Base-by-base conservation (phyloP, 495 filamentous ascomycete genomes). In the Xylaria curta region DNA sequence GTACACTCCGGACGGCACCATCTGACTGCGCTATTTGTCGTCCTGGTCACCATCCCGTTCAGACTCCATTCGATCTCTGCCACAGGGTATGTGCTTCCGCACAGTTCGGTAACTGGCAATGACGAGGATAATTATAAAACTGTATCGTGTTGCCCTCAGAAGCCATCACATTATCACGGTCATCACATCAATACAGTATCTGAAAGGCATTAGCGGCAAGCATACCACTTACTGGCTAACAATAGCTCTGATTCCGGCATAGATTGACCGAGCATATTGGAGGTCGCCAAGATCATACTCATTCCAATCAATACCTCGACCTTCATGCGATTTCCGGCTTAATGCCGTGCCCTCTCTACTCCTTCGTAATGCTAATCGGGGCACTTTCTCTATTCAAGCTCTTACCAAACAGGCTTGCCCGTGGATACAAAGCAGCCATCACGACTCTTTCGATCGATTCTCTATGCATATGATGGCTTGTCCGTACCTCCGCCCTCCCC, bases 241-340 rank as follows among this genome's bases (percentile, higher is more conserved):
- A 24, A 47, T n/a, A 49, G 51, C 61, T 24, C 61, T 66, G 17
- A 24, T 54, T 49, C 49, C n/a, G 33, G 49, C 58, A 71, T 60
- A 36, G 69, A 66, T 59, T 26, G 24, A 7, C 24, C 17, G 4
- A 21, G 24, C 15, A 21, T 36, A 36, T 51, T 71, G 62, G 49
- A 71, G 51, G 17, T n/a, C 12, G 46, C 62, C 61, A 66, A 60
- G 69, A 60, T 28, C 9, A 66, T 51, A 28, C 49, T 44, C 26
- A 17, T 60, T 51, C 51, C 69, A 66, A 66, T 71, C 62, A 46
- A 60, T 60, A 28, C 44, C 31, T 54, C 51, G 12, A 24, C 24
- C 10, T 36, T 44, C 1, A 71, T 21, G 61, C 31, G 61, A 66
- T 66, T 21, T 51, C 61, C 62, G 62, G 59, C 62, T 71, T 66